Conservation (phyloP, 2,329 filamentous ascomycete species). For the Karstenula rhodostoma region DNA sequence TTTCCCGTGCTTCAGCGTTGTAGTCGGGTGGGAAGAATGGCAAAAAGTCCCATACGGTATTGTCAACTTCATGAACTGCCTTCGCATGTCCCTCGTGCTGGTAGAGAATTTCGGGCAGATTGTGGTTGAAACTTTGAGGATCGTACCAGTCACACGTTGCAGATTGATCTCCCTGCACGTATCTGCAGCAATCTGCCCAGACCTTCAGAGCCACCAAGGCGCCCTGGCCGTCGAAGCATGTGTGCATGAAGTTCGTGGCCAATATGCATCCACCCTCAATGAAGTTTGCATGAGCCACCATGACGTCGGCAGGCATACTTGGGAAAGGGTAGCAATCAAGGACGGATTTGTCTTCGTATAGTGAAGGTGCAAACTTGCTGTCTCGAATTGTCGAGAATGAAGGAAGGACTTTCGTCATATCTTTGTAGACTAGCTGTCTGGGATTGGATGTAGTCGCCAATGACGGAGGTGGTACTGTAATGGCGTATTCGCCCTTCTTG, state of each 20-base stretch:
- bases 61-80: constrained; percentile 27
- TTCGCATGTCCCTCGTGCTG: constrained; percentile 25
- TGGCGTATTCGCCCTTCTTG: constrained; percentile 34
- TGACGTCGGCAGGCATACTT: constrained; percentile 28
- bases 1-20: not conserved
- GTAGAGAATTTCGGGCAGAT: constrained; percentile 31
- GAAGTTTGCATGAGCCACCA: constrained; percentile 40
- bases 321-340: constrained; percentile 26
- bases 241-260: constrained; percentile 30
- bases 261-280: constrained; percentile 36
- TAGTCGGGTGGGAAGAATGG: constrained; percentile 30
- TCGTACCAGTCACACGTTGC: constrained; percentile 33
- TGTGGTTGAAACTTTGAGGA: constrained; percentile 33
- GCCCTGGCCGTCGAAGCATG: constrained; percentile 32
- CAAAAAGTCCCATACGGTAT: constrained; percentile 27
- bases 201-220: constrained; percentile 30
- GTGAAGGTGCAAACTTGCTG: constrained; percentile 27
- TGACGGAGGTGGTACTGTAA: constrained; percentile 27
- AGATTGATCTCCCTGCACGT: constrained; percentile 29
- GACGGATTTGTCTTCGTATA: constrained; percentile 27
- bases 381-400: constrained; percentile 26
- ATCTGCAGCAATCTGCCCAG: constrained; percentile 37
- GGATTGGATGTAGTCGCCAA: constrained; percentile 5
- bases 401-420: constrained; percentile 28
- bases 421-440: constrained; percentile 28